A percentile compares a stretch with the other conserved stretches of the same genome.
phyloP scores from a whole-genome alignment of 768 basidiomycete species.

The Psilocybe azurescens region DNA sequence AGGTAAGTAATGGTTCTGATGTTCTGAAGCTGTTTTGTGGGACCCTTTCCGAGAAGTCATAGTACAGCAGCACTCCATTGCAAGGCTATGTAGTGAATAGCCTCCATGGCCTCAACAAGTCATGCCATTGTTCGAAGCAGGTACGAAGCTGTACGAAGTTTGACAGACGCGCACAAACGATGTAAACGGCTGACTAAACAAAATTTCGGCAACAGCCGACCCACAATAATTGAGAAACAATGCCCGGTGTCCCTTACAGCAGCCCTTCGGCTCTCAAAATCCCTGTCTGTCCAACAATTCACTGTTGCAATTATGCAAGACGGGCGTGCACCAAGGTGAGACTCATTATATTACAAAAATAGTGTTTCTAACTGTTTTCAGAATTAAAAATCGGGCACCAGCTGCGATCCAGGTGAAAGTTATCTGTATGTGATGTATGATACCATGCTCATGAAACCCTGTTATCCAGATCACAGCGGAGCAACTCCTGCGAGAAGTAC shows the following conservation, averaged over 20 bases:
- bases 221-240: neutral
- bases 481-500: conserved; percentile 93
- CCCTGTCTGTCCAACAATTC: neutral
- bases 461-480: conserved; percentile 90
- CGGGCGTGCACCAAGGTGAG: conserved; percentile 78
- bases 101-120: no score
- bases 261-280: neutral
- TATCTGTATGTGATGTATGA: conserved; percentile 21
- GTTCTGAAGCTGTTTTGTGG: no score
- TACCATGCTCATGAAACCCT: conserved; percentile 12
- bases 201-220: neutral
- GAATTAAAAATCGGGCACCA: conserved; percentile 95
- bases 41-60: neutral
- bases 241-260: neutral
- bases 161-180: no score
- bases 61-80: no score
- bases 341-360: neutral
- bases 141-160: no score
- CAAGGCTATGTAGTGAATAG: no score
- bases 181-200: neutral
- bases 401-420: conserved; percentile 86
- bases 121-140: no score
- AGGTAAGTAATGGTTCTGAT: no score
- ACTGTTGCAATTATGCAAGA: conserved; percentile 64
- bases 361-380: conserved; percentile 30